Base-by-base conservation (phyloP, 257 asterid genomes). In the Rehmannia glutinosa region DNA sequence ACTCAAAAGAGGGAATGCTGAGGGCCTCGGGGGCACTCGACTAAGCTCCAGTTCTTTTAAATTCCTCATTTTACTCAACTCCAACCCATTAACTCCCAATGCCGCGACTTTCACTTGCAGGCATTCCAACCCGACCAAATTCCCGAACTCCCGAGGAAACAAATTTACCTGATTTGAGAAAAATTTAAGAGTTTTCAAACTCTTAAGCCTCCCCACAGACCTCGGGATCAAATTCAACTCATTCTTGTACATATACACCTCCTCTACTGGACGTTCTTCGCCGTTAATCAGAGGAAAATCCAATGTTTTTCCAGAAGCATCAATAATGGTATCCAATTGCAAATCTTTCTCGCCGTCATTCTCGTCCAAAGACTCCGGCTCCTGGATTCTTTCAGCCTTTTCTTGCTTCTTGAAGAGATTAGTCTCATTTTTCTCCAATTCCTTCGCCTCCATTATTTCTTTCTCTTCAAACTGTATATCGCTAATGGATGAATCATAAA, bases 21-120 rank as follows among this genome's bases (percentile, higher is more conserved):
- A 92, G 13, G 90, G 88, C 79, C 91, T 87, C 2, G 79, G 72
- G 16, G 95, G 96, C 70, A 77, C 88, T 66, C 90, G 81, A 72
- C 92, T 78, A 33, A 92, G 86, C 83, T 93, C 98, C 81, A 93
- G 80, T 73, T 93, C 97, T 69, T 86, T 88, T 86, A 93, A 81
- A 49, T 80, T 79, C 82, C 75, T 81, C 80, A 93, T 67, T 67
- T 83, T 77, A 71, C 83, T 81, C 35, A 90, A 78, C 65, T 90
- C 93, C 86, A 88, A 60, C 62, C 96, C 98, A 72, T 77, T 75
- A 52, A 93, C 77, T 15, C 92, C 88, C 0, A 90, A 92, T 17
- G 71, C 74, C 8, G 84, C 66, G 1, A 91, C 94, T 70, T 86
- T 93, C 67, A 90, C 83, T 69, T 93, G 97, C 86, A 90, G 83